Conservation (phyloP, 2,329 filamentous ascomycete genomes). For the Fusarium sp. region DNA sequence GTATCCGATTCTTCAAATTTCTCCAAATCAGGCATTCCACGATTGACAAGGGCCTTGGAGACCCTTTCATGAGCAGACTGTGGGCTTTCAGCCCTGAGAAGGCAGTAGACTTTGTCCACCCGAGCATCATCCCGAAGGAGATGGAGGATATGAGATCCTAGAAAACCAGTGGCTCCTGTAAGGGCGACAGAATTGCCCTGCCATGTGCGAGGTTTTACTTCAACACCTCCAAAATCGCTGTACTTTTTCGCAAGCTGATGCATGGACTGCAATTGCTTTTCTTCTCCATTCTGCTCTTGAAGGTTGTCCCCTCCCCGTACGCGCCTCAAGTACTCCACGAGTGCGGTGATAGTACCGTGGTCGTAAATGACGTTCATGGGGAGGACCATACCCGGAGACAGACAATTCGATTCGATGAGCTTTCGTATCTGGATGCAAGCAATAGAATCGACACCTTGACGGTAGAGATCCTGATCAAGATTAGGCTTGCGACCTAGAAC, state of each 20-base stretch:
- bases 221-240: not conserved
- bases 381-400: constrained; percentile 42
- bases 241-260: constrained; percentile 17
- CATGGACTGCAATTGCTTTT: not conserved
- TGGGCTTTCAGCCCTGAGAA: constrained; percentile 54
- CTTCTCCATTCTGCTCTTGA: not conserved
- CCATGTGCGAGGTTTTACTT: rapidly evolving
- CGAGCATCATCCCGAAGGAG: constrained; percentile 11
- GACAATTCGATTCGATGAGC: constrained; percentile 41
- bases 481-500: constrained; percentile 44
- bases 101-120: constrained; percentile 27
- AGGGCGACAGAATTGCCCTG: constrained; percentile 50
- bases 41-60: constrained; percentile 17
- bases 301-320: not conserved
- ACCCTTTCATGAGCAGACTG: constrained; percentile 9
- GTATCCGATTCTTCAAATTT: not conserved
- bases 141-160: constrained; percentile 66
- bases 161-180: constrained; percentile 73
- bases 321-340: constrained; percentile 37
- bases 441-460: constrained; percentile 69
- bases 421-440: constrained; percentile 63
- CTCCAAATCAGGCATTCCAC: constrained; percentile 5
- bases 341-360: constrained; percentile 59
- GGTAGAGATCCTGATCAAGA: constrained; percentile 63
- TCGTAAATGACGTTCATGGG: constrained; percentile 71